Base-by-base conservation (phyloP, 371 early-diverging fungal species). In the Mucor saturninus region DNA sequence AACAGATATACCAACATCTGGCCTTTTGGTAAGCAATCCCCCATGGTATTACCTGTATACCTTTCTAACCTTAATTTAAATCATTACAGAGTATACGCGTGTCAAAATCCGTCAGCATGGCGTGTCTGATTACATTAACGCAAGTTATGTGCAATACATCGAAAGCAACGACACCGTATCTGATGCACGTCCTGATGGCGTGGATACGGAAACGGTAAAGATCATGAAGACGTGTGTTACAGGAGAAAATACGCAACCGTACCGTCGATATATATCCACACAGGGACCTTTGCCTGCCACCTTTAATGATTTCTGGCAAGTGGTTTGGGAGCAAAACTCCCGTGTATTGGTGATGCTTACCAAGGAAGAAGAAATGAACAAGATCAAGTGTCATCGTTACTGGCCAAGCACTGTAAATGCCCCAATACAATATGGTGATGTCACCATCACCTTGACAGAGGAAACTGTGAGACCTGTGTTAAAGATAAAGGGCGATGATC, bases 291-390 rank as follows among this genome's bases (percentile, higher is more conserved):
- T 96, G 15, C 86, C 89, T 8, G 76, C 86, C 39, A 95, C 97
- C 0, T 81, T 90, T 49, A 83, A 80, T 9, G 96, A 95, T 61
- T 98, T 98, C 66, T 98, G 97, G 96, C 83, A 83, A 50, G 88
- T 96, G 79, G 76, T 91, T 11, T 94, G 92, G 93, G 95, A 96
- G 65, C 91, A 95, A 68, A 64, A 83, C 4, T 75, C 85, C 0
- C 69, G 77, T 4, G 88, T 93, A 4, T 82, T 98, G 30, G 93
- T 96, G 13, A 96, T 96, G 96, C 74, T 98, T 60, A 92, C 97
- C 0, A 86, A 88, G 48, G 90, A 91, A 56, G 87, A 89, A 50
- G 97, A 98, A 74, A 84, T 85, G 61, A 88, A 90, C 3, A 77
- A 89, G 81, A 74, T 83, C 43, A 86, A 86, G 65, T 93, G 91